phyloP scores from a whole-genome alignment of 345 rosid genomes.

The Syzygium aqueum region DNA sequence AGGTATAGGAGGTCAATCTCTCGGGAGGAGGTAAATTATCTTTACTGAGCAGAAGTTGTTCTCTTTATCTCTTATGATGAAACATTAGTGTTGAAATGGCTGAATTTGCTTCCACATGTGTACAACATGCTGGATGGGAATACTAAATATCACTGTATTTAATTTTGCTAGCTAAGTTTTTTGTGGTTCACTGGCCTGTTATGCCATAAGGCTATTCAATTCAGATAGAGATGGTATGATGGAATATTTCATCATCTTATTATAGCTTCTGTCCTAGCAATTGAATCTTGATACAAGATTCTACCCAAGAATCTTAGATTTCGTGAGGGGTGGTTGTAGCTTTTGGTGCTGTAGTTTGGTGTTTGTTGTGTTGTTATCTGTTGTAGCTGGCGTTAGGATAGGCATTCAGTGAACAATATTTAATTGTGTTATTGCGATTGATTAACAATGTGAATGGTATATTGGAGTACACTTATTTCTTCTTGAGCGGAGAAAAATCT shows the following conservation, averaged over 20 bases:
- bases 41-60: background rate
- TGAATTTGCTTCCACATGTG: background rate
- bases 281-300: background rate
- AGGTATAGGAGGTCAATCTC: conserved; percentile 66
- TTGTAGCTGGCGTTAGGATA: background rate
- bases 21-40: conserved; percentile 80
- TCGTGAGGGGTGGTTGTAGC: background rate
- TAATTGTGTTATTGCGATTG: background rate
- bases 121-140: background rate
- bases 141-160: background rate
- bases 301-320: background rate
- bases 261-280: background rate
- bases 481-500: background rate
- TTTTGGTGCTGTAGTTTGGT: background rate
- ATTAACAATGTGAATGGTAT: background rate
- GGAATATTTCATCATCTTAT: background rate
- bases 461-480: background rate
- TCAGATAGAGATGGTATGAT: background rate
- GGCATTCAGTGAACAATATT: background rate
- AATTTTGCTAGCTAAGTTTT: background rate
- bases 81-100: background rate
- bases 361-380: background rate
- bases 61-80: background rate
- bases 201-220: background rate
- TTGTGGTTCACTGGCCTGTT: background rate